Base-by-base conservation (phyloP, 495 filamentous ascomycete species). In the Aspergillus cristatus region DNA sequence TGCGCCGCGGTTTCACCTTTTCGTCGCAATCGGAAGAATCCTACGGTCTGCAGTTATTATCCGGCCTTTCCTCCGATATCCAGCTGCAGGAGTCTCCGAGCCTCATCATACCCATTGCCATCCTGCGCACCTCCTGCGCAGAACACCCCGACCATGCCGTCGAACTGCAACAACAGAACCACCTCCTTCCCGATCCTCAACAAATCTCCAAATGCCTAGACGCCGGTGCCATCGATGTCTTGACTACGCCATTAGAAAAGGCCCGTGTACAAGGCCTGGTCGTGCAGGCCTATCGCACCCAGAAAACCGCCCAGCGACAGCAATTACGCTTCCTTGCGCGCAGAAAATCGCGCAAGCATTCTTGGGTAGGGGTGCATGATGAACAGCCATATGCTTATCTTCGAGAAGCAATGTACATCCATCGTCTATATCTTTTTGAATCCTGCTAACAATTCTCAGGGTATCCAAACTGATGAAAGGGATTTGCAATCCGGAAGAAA, bases 391-490 rank as follows among this genome's bases (percentile, higher is more conserved):
- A 86, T 65, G 78, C 82, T 16, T 95, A 93, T 60, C 67, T 94
- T 42, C 70, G 86, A 48, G 88, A 94, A 67, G 78, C 73, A 12
- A 86, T 86, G 78, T 72, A 59, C 26, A 65, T 53, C 22, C 12
- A 34, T 29, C 17, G 5, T 30, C n/a, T n/a, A 3, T n/a, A 8
- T 41, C 29, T 45, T 36, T 7, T 18, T 14, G 14, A 12, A 28
- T 30, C 22, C 33, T 14, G 18, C 28, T 32, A 31, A 28, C 30
- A 16, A n/a, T 26, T 34, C 24, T 26, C 42, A 84, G 84, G 84
- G 90, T 97, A 15, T 90, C 86, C 1, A 84, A 77, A 43, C 71
- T 98, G 31, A 93, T 97, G 84, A 79, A 76, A 46, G 78, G 86
- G 24, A 97, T 98, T 28, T 94, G 90, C 62, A 84, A 81, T 37